Evolutionary conservation across 306 rosid species (phyloP).

Genomic region (Canavalia gladiata): DNA sequence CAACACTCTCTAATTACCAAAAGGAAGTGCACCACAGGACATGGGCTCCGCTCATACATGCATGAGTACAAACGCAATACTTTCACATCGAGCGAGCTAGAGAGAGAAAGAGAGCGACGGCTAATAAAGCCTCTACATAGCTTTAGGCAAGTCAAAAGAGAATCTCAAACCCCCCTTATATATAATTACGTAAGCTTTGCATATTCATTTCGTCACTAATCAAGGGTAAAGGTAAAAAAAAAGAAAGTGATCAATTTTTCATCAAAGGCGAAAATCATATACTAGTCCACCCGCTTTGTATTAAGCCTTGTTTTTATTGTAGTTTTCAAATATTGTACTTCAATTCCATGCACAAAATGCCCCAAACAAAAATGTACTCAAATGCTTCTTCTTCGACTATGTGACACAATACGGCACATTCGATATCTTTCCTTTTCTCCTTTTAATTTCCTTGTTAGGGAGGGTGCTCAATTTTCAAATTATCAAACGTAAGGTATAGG

Average conservation of each 20-base stretch:
- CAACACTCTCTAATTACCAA: constrained; percentile 37
- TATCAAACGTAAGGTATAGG: constrained; percentile 54
- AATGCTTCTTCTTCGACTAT: constrained; percentile 35
- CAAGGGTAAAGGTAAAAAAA: constrained; percentile 24
- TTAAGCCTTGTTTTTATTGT: constrained; percentile 11
- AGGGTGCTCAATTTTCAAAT: constrained; percentile 44
- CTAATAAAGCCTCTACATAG: constrained; percentile 33
- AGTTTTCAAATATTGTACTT: constrained; percentile 37
- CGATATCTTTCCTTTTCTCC: background rate
- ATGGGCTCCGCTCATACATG: constrained; percentile 56
- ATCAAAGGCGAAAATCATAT: constrained; percentile 2
- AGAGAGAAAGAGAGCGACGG: constrained; percentile 27
- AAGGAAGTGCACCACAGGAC: constrained; percentile 39
- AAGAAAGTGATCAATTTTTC: constrained; percentile 40
- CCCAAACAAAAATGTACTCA: constrained; percentile 19
- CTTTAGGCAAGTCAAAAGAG: constrained; percentile 62
- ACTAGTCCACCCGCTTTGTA: background rate
- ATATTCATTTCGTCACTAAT: constrained; percentile 61
- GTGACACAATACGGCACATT: background rate
- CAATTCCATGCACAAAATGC: constrained; percentile 48
- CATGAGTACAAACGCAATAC: constrained; percentile 53
- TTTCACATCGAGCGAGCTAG: constrained; percentile 21
- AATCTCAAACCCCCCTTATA: constrained; percentile 44
- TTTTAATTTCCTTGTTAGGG: constrained; percentile 20
- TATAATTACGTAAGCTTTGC: constrained; percentile 65